Conservation (phyloP, 768 basidiomycete genomes). For the Mrakia gelida region DNA sequence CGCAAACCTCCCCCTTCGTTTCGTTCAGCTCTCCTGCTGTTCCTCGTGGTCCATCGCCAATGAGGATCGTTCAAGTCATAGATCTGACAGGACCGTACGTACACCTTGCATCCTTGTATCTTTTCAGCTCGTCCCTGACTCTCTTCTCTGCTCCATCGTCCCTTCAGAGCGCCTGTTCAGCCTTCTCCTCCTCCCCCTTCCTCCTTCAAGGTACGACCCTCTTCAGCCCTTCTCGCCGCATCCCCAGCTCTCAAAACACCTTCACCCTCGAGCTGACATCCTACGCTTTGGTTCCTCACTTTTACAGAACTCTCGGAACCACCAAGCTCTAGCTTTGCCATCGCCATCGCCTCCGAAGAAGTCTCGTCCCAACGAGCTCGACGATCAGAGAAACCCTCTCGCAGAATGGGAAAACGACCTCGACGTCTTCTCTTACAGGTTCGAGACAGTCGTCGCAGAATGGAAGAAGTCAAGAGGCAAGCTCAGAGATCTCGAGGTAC, state of each 20-base stretch:
- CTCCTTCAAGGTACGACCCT: neutral
- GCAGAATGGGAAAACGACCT: slow-evolving; percentile 1
- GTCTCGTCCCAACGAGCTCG: slow-evolving; percentile 8
- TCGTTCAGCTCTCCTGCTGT: neutral
- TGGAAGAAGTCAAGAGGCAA: slow-evolving; percentile 17
- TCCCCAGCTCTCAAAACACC: too few species aligned
- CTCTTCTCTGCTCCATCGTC: neutral
- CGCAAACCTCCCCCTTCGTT: slow-evolving; percentile 2
- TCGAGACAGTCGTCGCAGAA: neutral
- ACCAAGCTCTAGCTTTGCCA: neutral
- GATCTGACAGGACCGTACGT: slow-evolving; percentile 8
- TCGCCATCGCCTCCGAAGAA: slow-evolving; percentile 4
- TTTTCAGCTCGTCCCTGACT: neutral
- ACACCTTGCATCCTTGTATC: too few species aligned
- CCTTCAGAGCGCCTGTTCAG: neutral
- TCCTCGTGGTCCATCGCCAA: neutral
- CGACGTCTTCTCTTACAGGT: slow-evolving; percentile 1
- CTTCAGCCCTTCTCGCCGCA: too few species aligned
- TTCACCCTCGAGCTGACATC: neutral
- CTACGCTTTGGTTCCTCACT: neutral
- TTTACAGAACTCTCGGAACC: neutral
- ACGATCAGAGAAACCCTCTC: neutral
- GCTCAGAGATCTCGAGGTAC: slow-evolving; percentile 10
- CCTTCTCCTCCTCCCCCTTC: neutral
- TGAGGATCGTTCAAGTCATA: slow-evolving; percentile 8